Base-by-base conservation (phyloP, 371 early-diverging fungal species). In the Lichtheimia ornata region DNA sequence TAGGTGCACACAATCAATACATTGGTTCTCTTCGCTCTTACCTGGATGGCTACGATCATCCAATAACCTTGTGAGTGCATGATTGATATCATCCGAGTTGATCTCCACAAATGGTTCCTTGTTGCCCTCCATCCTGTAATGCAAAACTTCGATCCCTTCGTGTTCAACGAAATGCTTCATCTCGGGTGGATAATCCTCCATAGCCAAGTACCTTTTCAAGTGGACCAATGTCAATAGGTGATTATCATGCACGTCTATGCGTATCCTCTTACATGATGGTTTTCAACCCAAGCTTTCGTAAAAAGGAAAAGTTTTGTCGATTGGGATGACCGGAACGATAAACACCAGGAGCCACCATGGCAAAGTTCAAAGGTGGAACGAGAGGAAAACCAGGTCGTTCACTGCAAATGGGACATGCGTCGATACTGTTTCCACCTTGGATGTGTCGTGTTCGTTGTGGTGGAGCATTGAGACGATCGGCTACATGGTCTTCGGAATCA, bases 81-180 rank as follows among this genome's bases (percentile, higher is more conserved):
- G 83, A 20, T 87, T 84, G 40, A 97, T 91, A 51, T 89, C 88
- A 14, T 76, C 73, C 53, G 86, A 85, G 66, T 94, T 93, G 51
- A 96, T 94, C 65, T 96, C 95, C 15, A 81, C 76, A 73, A 96
- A 96, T 1, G 97, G 98, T 63, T 97, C 97, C 84, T 95, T 96
- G 71, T 97, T 97, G 24, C 94, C 95, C 28, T 89, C 85, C 51
- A 95, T 89, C 55, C 82, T 69, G 64, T 87, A 88, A 56, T 96
- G 96, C 50, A 92, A 77, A 11, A 91, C 80, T 58, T 85, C 81
- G 42, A 98, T 91, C 1, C 77, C 69, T 69, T 95, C 87, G 28
- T 83, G 74, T 27, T 84, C 72, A 5, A 92, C 74, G 69, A 95
- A 97, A 30, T 85, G 81, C 35, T 80, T 69, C 79, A 94, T 89